These are phyloP conservation scores for Sphaerobolus stellatus DNA, from an alignment of 1,284 basidiomycete genomes.

Conservation along the genomic window DNA sequence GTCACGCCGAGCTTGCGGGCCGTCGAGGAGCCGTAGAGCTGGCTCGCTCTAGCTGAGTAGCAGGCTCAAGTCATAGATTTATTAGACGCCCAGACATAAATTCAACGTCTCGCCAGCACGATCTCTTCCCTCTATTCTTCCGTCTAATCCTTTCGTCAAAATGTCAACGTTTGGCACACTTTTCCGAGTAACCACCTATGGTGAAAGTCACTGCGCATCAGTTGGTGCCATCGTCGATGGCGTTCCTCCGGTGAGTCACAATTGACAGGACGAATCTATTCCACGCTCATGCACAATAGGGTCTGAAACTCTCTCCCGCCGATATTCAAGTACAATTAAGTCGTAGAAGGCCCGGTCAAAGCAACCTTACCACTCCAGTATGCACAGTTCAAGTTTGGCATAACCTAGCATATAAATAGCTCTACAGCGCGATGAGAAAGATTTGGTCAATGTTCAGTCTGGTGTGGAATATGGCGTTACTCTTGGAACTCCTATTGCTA, in stretches of 20 bases:
- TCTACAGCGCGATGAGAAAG: constrained; percentile 92
- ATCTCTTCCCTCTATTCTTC: constrained; percentile 7
- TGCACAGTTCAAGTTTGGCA: constrained; percentile 29
- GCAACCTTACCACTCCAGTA: constrained; percentile 93
- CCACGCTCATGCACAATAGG: constrained; percentile 49
- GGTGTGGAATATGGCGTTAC: constrained; percentile 94
- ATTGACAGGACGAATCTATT: neutral
- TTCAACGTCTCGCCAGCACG: constrained; percentile 6
- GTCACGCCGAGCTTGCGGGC: too few relatives aligned
- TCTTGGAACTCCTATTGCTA: constrained; percentile 94
- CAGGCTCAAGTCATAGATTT: too few relatives aligned
- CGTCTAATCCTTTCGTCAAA: constrained; percentile 12
- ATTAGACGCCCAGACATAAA: constrained; percentile 1
- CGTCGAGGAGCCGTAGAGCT: too few relatives aligned
- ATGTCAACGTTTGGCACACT: constrained; percentile 94
- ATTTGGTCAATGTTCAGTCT: constrained; percentile 91
- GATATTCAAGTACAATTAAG: constrained; percentile 94
- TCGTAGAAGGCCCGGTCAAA: constrained; percentile 92
- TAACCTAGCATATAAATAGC: constrained; percentile 1
- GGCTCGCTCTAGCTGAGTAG: too few relatives aligned
- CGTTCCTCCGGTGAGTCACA: constrained; percentile 78
- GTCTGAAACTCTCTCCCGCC: constrained; percentile 73
- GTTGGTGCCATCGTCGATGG: constrained; percentile 98
- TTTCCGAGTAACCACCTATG: constrained; percentile 96
- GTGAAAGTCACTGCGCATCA: constrained; percentile 96